phyloP scores from a whole-genome alignment of 1,139 yeast genomes.

The Sugiyamaella grinbergsii region DNA sequence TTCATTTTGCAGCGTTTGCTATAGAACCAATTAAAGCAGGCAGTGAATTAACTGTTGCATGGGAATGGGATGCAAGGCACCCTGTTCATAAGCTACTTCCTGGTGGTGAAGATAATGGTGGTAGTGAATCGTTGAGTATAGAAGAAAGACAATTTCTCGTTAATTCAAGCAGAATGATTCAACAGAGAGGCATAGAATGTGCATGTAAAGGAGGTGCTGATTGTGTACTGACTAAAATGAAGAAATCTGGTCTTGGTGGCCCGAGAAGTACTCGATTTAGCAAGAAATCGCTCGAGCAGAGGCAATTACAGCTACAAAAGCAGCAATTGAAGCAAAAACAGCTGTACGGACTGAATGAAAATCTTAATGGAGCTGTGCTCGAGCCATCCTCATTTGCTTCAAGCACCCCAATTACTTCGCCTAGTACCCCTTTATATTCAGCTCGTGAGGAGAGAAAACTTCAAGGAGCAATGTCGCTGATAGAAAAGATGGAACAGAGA shows the following conservation, averaged over 20 bases:
- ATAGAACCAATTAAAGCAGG: slow-evolving; percentile 57
- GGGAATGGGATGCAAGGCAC: slow-evolving; percentile 87
- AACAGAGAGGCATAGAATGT: slow-evolving; percentile 65
- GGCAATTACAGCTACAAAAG: slow-evolving; percentile 13
- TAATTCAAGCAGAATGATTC: slow-evolving; percentile 29
- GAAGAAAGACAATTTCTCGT: slow-evolving; percentile 35
- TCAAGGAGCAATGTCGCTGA: slow-evolving; percentile 36
- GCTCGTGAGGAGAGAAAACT: slow-evolving; percentile 37
- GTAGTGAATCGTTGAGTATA: slow-evolving; percentile 36
- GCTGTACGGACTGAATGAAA: slow-evolving; percentile 1
- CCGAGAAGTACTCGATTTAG: slow-evolving; percentile 22
- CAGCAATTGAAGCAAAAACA: slow-evolving; percentile 7
- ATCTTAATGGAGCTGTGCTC: neutral
- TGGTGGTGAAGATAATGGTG: slow-evolving; percentile 33
- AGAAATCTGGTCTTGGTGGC: slow-evolving; percentile 23
- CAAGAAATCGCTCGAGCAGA: slow-evolving; percentile 11
- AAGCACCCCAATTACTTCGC: slow-evolving; percentile 3
- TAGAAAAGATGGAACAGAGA: slow-evolving; percentile 32
- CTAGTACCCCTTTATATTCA: slow-evolving; percentile 29
- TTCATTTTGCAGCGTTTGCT: slow-evolving; percentile 64
- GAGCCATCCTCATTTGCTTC: neutral
- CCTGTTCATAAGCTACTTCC: slow-evolving; percentile 61
- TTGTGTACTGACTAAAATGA: slow-evolving; percentile 36
- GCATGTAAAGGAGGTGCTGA: slow-evolving; percentile 51
- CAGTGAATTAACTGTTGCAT: slow-evolving; percentile 70